A percentile compares a stretch with the other conserved stretches of the same genome.
These are phyloP conservation scores for Cyberlindnera mississippiensis DNA, from an alignment of 805 yeast genomes.

Conservation along the genomic window DNA sequence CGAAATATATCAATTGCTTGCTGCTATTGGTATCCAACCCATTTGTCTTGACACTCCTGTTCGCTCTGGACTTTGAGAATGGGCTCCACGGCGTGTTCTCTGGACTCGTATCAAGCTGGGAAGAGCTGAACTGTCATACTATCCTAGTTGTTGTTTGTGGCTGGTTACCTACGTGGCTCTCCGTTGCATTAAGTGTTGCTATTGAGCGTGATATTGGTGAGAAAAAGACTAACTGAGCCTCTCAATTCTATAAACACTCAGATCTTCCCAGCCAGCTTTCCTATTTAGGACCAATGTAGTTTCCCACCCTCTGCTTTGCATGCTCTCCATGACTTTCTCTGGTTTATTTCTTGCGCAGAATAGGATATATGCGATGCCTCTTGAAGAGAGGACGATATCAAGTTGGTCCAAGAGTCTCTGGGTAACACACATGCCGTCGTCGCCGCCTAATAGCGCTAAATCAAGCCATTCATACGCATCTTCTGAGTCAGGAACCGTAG, in stretches of 20 bases:
- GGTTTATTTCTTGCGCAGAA: conserved; percentile 93
- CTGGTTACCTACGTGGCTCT: conserved; percentile 83
- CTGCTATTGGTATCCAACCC: conserved; percentile 51
- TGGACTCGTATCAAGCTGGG: conserved; percentile 61
- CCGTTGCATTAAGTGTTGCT: conserved; percentile 29
- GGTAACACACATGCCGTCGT: conserved; percentile 87
- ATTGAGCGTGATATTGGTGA: conserved; percentile 2
- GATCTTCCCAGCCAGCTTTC: conserved; percentile 95
- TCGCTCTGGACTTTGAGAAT: conserved; percentile 24
- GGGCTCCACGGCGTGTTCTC: conserved; percentile 31
- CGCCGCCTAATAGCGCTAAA: conserved; percentile 86
- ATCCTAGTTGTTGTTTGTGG: conserved; percentile 71
- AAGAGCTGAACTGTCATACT: conserved; percentile 75
- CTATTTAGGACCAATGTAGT: conserved; percentile 54
- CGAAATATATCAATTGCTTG: conserved; percentile 26
- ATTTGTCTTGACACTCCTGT: conserved; percentile 32
- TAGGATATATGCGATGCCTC: conserved; percentile 81
- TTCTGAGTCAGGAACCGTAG: conserved; percentile 46
- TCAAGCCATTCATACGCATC: conserved; percentile 74
- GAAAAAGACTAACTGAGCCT: conserved; percentile 12
- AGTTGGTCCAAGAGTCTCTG: conserved; percentile 53
- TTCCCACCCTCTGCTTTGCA: conserved; percentile 51
- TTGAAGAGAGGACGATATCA: conserved; percentile 43
- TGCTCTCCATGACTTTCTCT: conserved; percentile 44
- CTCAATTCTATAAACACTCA: conserved; percentile 65